Conservation (phyloP, 805 yeast species). For the Metschnikowia henanensis region DNA sequence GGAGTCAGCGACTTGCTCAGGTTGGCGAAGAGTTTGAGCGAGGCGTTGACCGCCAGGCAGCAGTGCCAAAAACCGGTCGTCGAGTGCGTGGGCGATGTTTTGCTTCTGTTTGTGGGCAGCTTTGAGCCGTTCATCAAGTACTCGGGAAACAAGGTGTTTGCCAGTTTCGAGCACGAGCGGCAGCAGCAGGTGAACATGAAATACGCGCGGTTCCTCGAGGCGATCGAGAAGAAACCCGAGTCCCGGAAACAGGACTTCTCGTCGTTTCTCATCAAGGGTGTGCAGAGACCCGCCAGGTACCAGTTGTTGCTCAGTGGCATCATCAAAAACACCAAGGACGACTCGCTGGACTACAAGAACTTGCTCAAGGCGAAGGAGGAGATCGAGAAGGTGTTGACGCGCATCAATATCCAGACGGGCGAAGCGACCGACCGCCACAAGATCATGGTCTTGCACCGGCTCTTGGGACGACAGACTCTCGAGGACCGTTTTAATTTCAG, state of each 20-base stretch:
- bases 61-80: conserved; percentile 86
- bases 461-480: conserved; percentile 68
- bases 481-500: conserved; percentile 86
- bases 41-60: conserved; percentile 77
- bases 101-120: conserved; percentile 77
- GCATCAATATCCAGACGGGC: conserved; percentile 87
- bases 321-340: conserved; percentile 77
- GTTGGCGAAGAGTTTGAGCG: conserved; percentile 82
- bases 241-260: conserved; percentile 87
- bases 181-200: conserved; percentile 88
- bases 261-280: conserved; percentile 92
- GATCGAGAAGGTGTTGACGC: conserved; percentile 69
- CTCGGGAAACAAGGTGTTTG: conserved; percentile 94
- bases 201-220: conserved; percentile 92
- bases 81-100: conserved; percentile 82
- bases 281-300: conserved; percentile 93
- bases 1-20: conserved; percentile 85
- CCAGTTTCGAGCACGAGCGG: conserved; percentile 91
- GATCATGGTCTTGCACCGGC: conserved; percentile 65
- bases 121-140: conserved; percentile 93
- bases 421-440: conserved; percentile 92
- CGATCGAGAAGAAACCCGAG: conserved; percentile 81
- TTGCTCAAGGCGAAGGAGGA: conserved; percentile 73
- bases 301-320: conserved; percentile 83
- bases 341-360: conserved; percentile 67